Evolutionary conservation across 345 rosid genomes (phyloP), one percentile per base, ranked within the genome.

Genomic region (Populus deltoides): DNA sequence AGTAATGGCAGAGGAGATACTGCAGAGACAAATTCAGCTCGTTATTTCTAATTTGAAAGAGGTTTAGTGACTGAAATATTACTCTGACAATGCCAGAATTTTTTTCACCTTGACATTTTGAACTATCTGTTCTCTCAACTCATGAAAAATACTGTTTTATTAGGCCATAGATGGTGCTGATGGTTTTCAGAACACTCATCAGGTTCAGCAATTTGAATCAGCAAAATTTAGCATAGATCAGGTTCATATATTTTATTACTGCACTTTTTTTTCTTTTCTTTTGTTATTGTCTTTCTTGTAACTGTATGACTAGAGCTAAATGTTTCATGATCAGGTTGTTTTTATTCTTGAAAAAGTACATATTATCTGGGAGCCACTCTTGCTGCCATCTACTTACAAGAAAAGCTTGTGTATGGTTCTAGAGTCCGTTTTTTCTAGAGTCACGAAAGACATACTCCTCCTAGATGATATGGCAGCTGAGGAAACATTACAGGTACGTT

Each of bases 391-490:
- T 78, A 91, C 88, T 78, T 96, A 92, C 88, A 91, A 88, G 82
- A 90, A 86, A 82, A 90, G 97, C 88, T 91, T 92, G 95, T 90
- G 95, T 78, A 69, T 78, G 17, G 92, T 92, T 82, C 84, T 96
- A 76, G 98, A 93, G 72, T 91, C 97, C 0, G 93, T 93, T 51
- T 89, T 96, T 81, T 90, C 91, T 68, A 88, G 95, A 86, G 88
- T 93, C 63, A 55, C 89, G 4, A 87, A 74, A 85, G 97, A 96
- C 80, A 86, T 93, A 72, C 94, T 96, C 79, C 90, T 89, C 77
- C 81, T 96, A 71, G 99, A 96, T 80, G 99, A 96, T 81, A 88
- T 96, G 87, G 98, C 99, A 36, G 98, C 99, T 16, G 99, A 96
- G 75, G 99, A 96, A 86, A 93, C 99, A 71, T 85, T 92, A 74